phyloP scores from a whole-genome alignment of 768 basidiomycete genomes.

The Amanita rimosa region DNA sequence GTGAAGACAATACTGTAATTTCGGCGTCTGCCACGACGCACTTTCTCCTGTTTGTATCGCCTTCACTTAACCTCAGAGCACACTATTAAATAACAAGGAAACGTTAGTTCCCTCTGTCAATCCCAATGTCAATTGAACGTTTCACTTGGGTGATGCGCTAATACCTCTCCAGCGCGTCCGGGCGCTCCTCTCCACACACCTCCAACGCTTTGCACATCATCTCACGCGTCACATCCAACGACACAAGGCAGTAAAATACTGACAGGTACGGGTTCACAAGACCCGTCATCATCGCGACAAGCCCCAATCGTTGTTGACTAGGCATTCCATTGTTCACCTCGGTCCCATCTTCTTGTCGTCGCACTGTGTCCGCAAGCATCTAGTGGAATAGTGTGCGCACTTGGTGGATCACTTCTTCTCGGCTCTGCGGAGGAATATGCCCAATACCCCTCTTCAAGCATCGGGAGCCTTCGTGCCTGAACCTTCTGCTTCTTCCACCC shows the following conservation, averaged over 20 bases:
- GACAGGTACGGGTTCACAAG: conserved; percentile 77
- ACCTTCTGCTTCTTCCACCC: conserved; percentile 3
- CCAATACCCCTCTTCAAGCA: conserved; percentile 12
- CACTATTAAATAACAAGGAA: too few relatives aligned
- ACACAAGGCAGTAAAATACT: conserved; percentile 48
- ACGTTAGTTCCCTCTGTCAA: too few relatives aligned
- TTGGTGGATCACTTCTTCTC: conserved; percentile 63
- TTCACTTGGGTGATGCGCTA: too few relatives aligned
- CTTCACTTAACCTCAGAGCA: too few relatives aligned
- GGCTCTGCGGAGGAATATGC: conserved; percentile 61
- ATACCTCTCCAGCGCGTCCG: conserved; percentile 56
- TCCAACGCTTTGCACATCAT: conserved; percentile 43
- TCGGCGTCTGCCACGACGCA: too few relatives aligned
- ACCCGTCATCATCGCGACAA: conserved; percentile 45
- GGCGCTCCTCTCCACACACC: conserved; percentile 33
- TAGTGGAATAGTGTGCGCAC: conserved; percentile 51
- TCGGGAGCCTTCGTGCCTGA: not conserved
- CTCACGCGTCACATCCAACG: conserved; percentile 34
- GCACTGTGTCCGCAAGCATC: conserved; percentile 33
- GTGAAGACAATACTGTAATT: too few relatives aligned
- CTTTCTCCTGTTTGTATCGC: too few relatives aligned
- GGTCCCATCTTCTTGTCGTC: not conserved
- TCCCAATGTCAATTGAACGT: too few relatives aligned
- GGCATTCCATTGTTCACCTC: conserved; percentile 2
- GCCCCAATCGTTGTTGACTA: conserved; percentile 31